Evolutionary conservation across 2,329 filamentous ascomycete genomes (phyloP).

Genomic region (Alternaria infectoria): DNA sequence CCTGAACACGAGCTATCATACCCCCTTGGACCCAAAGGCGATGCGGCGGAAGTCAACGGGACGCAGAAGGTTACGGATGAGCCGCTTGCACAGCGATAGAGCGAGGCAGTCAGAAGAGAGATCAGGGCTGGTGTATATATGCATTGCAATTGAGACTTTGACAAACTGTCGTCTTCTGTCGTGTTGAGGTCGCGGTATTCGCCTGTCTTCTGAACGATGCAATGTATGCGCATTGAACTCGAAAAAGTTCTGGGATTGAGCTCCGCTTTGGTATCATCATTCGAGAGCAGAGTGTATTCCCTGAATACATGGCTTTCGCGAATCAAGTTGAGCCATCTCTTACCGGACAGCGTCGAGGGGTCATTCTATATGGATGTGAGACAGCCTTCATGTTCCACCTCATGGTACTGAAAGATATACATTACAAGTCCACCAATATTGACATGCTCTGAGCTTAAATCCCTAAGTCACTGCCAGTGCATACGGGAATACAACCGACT

Average conservation of each 20-base stretch:
- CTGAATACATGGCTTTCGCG: not conserved
- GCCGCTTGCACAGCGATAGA: constrained; percentile 65
- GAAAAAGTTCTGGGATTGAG: no score
- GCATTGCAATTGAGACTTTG: constrained; percentile 18
- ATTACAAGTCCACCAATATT: not conserved
- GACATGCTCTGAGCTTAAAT: not conserved
- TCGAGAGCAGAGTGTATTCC: not conserved
- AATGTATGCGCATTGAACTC: no score
- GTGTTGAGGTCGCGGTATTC: not conserved
- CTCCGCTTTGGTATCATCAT: not conserved
- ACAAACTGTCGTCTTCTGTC: not conserved
- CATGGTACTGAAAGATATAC: not conserved
- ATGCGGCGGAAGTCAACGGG: constrained; percentile 65
- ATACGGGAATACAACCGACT: not conserved
- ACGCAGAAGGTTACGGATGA: constrained; percentile 65
- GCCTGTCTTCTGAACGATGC: no score
- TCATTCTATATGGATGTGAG: not conserved
- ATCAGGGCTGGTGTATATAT: constrained; percentile 32
- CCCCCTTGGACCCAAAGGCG: constrained; percentile 70
- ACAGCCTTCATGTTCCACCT: not conserved
- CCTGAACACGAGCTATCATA: constrained; percentile 79
- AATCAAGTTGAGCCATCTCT: not conserved
- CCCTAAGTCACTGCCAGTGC: not conserved
- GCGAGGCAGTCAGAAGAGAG: not conserved
- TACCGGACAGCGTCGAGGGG: not conserved